Percentiles rank a stretch among this genome's conserved stretches.
These are phyloP conservation scores for Globisporangium radiosum DNA, from an alignment of 352 stramenopile genomes.

Conservation along the genomic window DNA sequence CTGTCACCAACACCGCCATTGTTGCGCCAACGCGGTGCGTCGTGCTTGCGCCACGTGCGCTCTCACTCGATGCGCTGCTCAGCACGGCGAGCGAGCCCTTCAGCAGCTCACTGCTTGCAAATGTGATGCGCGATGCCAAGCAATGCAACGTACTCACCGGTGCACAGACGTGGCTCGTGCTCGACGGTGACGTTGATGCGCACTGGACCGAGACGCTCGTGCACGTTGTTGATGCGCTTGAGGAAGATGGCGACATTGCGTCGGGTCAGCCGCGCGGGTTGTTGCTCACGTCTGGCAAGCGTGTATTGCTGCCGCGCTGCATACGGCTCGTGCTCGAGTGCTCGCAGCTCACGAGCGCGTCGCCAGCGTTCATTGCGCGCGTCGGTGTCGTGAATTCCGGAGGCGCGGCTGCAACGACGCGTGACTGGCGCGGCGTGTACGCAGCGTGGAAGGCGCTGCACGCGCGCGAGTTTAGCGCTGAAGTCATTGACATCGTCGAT, in stretches of 20 bases:
- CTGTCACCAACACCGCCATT: not conserved
- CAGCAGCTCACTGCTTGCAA: slow-evolving; percentile 26
- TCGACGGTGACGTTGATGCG: slow-evolving; percentile 50
- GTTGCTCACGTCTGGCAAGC: slow-evolving; percentile 30
- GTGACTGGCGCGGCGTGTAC: slow-evolving; percentile 27
- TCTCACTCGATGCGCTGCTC: slow-evolving; percentile 28
- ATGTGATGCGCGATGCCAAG: slow-evolving; percentile 45
- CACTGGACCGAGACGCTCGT: slow-evolving; percentile 49
- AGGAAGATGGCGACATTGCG: slow-evolving; percentile 4
- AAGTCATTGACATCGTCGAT: slow-evolving; percentile 39
- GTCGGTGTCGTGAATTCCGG: slow-evolving; percentile 36
- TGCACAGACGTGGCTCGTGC: slow-evolving; percentile 49
- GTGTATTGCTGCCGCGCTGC: slow-evolving; percentile 22
- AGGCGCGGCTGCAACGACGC: not conserved
- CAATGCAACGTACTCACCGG: slow-evolving; percentile 7
- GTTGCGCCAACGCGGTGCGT: slow-evolving; percentile 17
- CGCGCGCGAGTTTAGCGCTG: slow-evolving; percentile 18
- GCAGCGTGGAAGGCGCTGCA: slow-evolving; percentile 34
- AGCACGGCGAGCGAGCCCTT: slow-evolving; percentile 14
- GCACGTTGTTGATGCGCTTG: slow-evolving; percentile 19
- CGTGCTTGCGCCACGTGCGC: slow-evolving; percentile 34
- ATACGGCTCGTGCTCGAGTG: slow-evolving; percentile 53
- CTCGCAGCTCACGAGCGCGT: slow-evolving; percentile 31
- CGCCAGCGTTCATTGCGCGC: slow-evolving; percentile 45
- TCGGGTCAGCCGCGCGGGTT: slow-evolving; percentile 21